Evolutionary conservation across 768 basidiomycete species (phyloP).

Genomic region (Boletellus sp.): DNA sequence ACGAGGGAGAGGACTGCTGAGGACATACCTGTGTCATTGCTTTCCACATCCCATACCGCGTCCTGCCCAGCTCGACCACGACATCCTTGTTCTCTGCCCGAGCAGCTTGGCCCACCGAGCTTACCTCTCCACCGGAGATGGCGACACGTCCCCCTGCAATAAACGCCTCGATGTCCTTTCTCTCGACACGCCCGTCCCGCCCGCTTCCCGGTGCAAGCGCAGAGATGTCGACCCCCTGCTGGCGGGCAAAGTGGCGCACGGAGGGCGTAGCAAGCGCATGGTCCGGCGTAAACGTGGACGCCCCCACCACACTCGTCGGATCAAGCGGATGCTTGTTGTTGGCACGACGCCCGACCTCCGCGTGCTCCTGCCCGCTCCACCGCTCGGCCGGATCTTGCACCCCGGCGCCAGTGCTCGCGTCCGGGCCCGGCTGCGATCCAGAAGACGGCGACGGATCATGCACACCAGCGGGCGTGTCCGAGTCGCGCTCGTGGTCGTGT

Average conservation of each 20-base stretch:
- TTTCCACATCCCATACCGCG: slow-evolving; percentile 84
- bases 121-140: neutral
- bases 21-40: slow-evolving; percentile 74
- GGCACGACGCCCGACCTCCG: neutral
- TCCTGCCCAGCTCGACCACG: slow-evolving; percentile 70
- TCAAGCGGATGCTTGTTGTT: slow-evolving; percentile 56
- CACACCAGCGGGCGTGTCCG: neutral
- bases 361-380: neutral
- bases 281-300: slow-evolving; percentile 13
- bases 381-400: slow-evolving; percentile 18
- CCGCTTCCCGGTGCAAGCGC: slow-evolving; percentile 64
- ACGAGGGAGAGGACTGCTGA: neutral
- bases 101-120: neutral
- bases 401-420: neutral
- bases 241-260: slow-evolving; percentile 71
- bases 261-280: slow-evolving; percentile 70
- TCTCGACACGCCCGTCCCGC: slow-evolving; percentile 71
- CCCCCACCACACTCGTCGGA: slow-evolving; percentile 38
- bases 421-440: neutral
- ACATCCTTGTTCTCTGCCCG: slow-evolving; percentile 38
- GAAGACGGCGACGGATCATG: neutral
- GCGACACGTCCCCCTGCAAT: slow-evolving; percentile 29
- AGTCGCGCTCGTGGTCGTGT: slow-evolving; percentile 6
- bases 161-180: slow-evolving; percentile 65
- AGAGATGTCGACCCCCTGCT: slow-evolving; percentile 58